phyloP scores from a whole-genome alignment of 306 rosid species.

The Medicago arabica region DNA sequence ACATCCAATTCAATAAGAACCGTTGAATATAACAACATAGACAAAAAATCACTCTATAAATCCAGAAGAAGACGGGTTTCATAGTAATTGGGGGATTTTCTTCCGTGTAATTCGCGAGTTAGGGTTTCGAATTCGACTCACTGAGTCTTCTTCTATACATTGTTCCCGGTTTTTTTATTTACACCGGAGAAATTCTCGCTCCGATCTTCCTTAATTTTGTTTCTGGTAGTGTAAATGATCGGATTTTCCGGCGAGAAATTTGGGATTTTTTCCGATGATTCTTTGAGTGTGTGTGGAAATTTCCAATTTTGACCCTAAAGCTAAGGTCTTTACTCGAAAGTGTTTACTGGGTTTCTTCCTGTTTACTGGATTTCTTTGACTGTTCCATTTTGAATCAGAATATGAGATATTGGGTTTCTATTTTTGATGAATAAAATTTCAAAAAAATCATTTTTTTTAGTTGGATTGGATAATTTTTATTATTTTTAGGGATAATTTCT shows the following conservation, averaged over 20 bases:
- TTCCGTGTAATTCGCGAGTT: conserved; percentile 29
- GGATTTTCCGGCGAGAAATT: conserved; percentile 44
- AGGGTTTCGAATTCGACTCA: conserved; percentile 45
- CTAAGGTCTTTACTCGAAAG: conserved; percentile 37
- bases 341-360: not conserved
- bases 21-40: conserved; percentile 16
- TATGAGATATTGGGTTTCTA: conserved; percentile 24
- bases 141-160: conserved; percentile 33
- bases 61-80: conserved; percentile 36
- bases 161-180: conserved; percentile 24
- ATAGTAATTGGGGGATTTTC: conserved; percentile 37
- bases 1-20: conserved; percentile 42
- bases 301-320: conserved; percentile 51
- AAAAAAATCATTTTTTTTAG: not conserved
- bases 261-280: conserved; percentile 44
- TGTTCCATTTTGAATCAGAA: conserved; percentile 35
- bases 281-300: conserved; percentile 31
- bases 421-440: conserved; percentile 1
- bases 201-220: conserved; percentile 19
- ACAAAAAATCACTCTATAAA: conserved; percentile 40
- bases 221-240: conserved; percentile 12
- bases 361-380: conserved; percentile 6
- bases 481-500: conserved; percentile 6
- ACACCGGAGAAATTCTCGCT: conserved; percentile 35
- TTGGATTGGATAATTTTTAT: conserved; percentile 20